phyloP scores from a whole-genome alignment of 495 filamentous ascomycete genomes.

The Xylaria nigripes region DNA sequence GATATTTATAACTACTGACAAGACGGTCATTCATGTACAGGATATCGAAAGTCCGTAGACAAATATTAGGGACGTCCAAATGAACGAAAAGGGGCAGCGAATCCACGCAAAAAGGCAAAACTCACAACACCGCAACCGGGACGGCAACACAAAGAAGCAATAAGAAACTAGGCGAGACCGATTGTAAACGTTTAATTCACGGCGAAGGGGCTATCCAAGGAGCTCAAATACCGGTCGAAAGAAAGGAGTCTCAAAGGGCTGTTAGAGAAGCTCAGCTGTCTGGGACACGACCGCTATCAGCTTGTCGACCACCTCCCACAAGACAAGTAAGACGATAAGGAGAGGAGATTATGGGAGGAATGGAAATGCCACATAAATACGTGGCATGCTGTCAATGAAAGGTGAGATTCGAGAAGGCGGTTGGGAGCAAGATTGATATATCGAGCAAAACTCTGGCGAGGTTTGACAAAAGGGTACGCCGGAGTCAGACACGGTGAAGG shows the following conservation, averaged over 20 bases:
- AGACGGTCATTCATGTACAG: not conserved
- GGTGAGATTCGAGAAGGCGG: not conserved
- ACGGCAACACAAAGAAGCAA: not conserved
- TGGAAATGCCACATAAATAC: constrained; percentile 2
- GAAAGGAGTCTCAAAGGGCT: constrained; percentile 1
- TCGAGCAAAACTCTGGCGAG: not conserved
- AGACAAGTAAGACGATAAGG: constrained; percentile 1
- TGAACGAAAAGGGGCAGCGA: not conserved
- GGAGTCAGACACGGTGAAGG: not conserved
- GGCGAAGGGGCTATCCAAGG: not conserved
- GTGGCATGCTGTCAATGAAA: constrained; percentile 5
- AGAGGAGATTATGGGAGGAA: constrained; percentile 3
- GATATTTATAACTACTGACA: not conserved
- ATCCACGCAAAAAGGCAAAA: not conserved
- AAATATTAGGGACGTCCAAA: not conserved
- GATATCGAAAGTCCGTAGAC: not conserved
- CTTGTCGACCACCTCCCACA: not conserved
- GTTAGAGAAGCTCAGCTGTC: not conserved
- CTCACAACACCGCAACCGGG: not conserved
- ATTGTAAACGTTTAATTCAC: not conserved
- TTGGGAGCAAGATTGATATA: constrained; percentile 2
- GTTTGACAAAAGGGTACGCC: constrained; percentile 1
- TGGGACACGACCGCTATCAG: constrained; percentile 1
- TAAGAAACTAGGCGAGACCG: not conserved
- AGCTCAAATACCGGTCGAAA: not conserved